Percentiles rank a stretch among this genome's conserved stretches.
Evolutionary conservation across 2,329 filamentous ascomycete species (phyloP).

Genomic region (Xylaria arbuscula): DNA sequence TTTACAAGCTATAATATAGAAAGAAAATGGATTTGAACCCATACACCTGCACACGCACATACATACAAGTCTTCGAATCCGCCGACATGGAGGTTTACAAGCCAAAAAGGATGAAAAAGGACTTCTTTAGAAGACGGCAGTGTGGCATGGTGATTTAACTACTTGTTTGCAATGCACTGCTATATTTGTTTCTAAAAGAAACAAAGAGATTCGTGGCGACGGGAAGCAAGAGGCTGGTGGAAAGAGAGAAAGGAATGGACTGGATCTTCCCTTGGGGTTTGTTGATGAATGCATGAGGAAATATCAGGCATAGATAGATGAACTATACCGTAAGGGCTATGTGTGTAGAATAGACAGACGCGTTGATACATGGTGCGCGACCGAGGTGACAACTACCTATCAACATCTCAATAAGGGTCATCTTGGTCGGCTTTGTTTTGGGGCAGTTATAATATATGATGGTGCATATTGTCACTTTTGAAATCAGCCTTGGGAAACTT

Average conservation of each 20-base stretch:
- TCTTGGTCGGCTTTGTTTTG: neutral
- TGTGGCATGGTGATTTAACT: conserved; percentile 9
- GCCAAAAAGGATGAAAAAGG: too few relatives aligned
- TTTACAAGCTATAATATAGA: conserved; percentile 8
- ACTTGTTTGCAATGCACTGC: conserved; percentile 1
- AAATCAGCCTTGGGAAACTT: neutral
- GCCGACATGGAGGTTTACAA: conserved; percentile 3
- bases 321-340: conserved; percentile 10
- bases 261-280: neutral
- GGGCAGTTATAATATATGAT: neutral
- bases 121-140: conserved; percentile 6
- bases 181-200: conserved; percentile 9
- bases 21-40: neutral
- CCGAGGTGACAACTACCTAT: neutral
- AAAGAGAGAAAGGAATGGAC: neutral
- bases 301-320: neutral
- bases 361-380: neutral
- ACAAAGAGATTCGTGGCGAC: neutral
- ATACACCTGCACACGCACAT: neutral
- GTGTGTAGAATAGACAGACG: conserved; percentile 1
- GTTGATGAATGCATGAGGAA: conserved; percentile 5
- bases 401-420: neutral
- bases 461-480: conserved; percentile 1
- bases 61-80: neutral
- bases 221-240: neutral